Evolutionary conservation across 768 basidiomycete genomes (phyloP), one percentile per base, ranked within the genome.

Genomic region (Mycena venus): DNA sequence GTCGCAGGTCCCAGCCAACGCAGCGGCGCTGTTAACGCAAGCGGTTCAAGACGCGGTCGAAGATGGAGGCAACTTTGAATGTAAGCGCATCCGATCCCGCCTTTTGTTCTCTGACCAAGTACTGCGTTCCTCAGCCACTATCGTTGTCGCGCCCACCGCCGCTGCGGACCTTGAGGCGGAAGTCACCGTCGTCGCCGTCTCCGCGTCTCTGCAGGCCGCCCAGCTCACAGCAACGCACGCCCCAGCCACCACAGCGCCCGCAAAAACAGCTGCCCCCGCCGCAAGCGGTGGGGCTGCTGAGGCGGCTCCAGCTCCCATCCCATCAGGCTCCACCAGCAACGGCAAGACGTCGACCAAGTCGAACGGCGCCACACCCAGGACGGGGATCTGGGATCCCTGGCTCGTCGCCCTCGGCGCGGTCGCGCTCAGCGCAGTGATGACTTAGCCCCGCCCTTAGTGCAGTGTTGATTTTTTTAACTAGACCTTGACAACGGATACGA

Each of bases 1-100:
- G 55, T 94, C 93, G 10, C 90, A 85, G 1, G 90, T 94, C 11
- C 92, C 92, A 15, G 32, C 78, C 7, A 87, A 92, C 73, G 91
- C 91, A 0, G 83, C 78, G 38, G 78, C 79, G 15, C 77, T 85
- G n/a, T 78, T 87, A 29, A 70, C 69, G 27, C 78, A 84, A 29
- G 86, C 86, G 9, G 84, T 88, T 8, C 64, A 78, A 15, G 81
- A 85, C 56, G 87, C 86, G 1, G 44, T 79, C 40, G 79, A 77
- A 15, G 83, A 85, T 67, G 85, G 85, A 8, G 84, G 85, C 4
- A 80, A 83, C 53, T 88, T 87, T 59, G 83, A 85, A 72, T 77
- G 86, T 86, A 71, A 49, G 70, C 69, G 81, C 73, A 34, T 25
- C 27, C 6, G 38, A n/a, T 21, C 40, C 47, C 58, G 8, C 34